Evolutionary conservation across 2,329 filamentous ascomycete genomes (phyloP).

Genomic region (Fusarium poae): DNA sequence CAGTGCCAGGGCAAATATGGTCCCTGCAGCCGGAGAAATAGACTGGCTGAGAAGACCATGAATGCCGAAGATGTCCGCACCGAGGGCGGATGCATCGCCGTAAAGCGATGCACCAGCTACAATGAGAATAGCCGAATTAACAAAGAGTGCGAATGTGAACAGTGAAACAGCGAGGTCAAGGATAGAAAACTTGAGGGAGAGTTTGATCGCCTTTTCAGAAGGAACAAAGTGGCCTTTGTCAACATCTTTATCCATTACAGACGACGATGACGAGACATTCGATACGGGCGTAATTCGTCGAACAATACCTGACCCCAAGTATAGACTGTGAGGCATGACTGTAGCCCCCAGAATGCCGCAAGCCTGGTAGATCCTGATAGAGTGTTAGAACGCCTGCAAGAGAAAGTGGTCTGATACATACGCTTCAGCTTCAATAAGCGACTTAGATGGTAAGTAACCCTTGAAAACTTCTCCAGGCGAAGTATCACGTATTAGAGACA

Average conservation of each 20-base stretch:
- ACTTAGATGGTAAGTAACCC: conserved; percentile 73
- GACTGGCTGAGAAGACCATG: conserved; percentile 76
- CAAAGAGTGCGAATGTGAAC: conserved; percentile 86
- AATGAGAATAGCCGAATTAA: conserved; percentile 86
- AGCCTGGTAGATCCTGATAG: conserved; percentile 69
- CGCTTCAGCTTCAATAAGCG: conserved; percentile 69
- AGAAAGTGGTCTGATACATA: conserved; percentile 41
- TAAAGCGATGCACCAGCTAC: conserved; percentile 84
- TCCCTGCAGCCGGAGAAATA: conserved; percentile 81
- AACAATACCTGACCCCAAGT: conserved; percentile 76
- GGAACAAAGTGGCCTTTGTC: conserved; percentile 75
- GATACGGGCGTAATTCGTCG: conserved; percentile 54
- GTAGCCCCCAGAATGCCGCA: conserved; percentile 84
- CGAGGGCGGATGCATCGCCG: conserved; percentile 68
- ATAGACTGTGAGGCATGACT: conserved; percentile 78
- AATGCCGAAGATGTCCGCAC: conserved; percentile 86
- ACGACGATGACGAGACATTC: not conserved
- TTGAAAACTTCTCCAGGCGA: conserved; percentile 70
- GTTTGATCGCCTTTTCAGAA: conserved; percentile 77
- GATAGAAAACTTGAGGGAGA: conserved; percentile 80
- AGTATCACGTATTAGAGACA: conserved; percentile 70
- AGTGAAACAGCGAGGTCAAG: conserved; percentile 78
- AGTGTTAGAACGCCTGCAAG: conserved; percentile 19
- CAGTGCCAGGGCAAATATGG: conserved; percentile 85
- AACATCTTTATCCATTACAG: not conserved